Evolutionary conservation across 179 eudicot genomes (phyloP).

Genomic region (Silene noctiflora): DNA sequence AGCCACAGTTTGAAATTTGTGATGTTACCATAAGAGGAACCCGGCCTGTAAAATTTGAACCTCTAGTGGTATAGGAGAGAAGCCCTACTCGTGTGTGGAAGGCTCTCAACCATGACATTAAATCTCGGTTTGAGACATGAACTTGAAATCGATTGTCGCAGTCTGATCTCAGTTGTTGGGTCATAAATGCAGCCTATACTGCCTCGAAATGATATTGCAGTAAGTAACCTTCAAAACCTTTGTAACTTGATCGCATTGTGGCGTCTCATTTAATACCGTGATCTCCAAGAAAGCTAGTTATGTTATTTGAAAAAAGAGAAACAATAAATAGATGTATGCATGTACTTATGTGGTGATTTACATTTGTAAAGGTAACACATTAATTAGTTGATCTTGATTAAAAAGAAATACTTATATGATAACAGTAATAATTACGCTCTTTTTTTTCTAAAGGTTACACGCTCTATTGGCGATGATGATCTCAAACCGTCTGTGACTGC

Average conservation of each 20-base stretch:
- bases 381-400: conserved; percentile 6
- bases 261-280: too few species aligned
- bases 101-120: neutral
- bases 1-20: too few species aligned
- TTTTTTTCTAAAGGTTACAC: conserved; percentile 71
- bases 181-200: neutral
- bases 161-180: too few species aligned
- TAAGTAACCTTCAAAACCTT: neutral
- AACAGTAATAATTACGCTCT: conserved; percentile 10
- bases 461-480: conserved; percentile 98
- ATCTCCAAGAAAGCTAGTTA: too few species aligned
- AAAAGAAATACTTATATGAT: conserved; percentile 4
- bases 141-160: neutral
- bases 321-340: too few species aligned
- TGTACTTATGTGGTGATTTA: neutral
- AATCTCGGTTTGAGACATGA: neutral
- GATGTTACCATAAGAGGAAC: too few species aligned
- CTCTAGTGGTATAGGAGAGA: neutral
- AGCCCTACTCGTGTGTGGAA: neutral
- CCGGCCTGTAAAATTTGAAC: neutral
- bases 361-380: neutral
- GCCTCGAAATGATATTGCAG: neutral
- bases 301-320: too few species aligned
- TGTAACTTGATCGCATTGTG: neutral
- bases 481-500: conserved; percentile 95